Conservation (phyloP, 345 rosid species). For the Salix exigua region DNA sequence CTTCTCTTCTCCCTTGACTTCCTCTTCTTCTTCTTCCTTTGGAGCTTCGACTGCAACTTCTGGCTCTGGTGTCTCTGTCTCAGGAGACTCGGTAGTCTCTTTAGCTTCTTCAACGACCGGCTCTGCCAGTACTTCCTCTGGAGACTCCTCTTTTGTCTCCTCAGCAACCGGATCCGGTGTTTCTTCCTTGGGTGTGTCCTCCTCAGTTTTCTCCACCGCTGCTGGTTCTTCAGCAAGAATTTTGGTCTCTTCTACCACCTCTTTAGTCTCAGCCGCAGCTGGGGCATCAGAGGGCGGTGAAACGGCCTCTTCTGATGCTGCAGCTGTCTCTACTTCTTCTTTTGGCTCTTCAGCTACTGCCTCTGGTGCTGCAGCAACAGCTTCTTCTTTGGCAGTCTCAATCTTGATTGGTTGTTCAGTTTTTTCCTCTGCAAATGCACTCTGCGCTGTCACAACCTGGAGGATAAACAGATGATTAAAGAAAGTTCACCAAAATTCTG, state of each 20-base stretch:
- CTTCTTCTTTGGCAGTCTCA: slow-evolving; percentile 26
- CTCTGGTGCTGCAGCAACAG: slow-evolving; percentile 1
- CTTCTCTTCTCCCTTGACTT: slow-evolving; percentile 22
- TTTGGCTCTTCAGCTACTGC: neutral
- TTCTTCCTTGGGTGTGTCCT: slow-evolving; percentile 30
- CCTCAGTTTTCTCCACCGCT: slow-evolving; percentile 21
- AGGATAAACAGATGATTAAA: neutral
- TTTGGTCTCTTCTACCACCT: slow-evolving; percentile 29
- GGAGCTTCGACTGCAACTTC: slow-evolving; percentile 27
- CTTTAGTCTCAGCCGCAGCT: slow-evolving; percentile 26
- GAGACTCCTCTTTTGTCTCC: slow-evolving; percentile 6
- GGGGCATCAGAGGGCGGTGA: neutral
- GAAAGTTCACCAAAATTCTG: neutral
- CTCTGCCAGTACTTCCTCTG: neutral
- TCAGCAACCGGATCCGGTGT: slow-evolving; percentile 17
- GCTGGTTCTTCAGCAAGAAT: slow-evolving; percentile 32
- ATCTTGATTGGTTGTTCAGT: slow-evolving; percentile 25
- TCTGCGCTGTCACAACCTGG: slow-evolving; percentile 50
- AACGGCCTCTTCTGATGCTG: neutral
- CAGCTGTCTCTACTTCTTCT: slow-evolving; percentile 16
- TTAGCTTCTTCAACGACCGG: slow-evolving; percentile 12
- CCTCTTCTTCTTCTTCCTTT: slow-evolving; percentile 22
- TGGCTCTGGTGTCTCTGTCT: slow-evolving; percentile 4
- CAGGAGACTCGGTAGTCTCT: slow-evolving; percentile 9
- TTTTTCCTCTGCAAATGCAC: slow-evolving; percentile 40